Conservation (phyloP, 179 eudicot genomes). For the Carnegiea gigantea region DNA sequence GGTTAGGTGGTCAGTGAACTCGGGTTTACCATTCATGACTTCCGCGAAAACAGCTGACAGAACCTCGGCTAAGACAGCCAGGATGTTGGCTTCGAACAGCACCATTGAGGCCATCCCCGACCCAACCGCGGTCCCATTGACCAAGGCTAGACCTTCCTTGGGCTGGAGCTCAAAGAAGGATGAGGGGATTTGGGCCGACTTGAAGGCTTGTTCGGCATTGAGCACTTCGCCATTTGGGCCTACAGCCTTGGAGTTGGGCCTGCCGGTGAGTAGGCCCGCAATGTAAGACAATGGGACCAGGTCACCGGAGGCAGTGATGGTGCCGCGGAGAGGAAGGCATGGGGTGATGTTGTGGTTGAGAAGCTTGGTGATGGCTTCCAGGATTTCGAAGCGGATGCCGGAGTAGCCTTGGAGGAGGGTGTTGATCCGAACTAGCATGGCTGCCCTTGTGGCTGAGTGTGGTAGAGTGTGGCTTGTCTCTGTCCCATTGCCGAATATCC, state of each 20-base stretch:
- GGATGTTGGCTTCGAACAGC: constrained; percentile 36
- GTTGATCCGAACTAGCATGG: constrained; percentile 88
- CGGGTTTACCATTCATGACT: constrained; percentile 47
- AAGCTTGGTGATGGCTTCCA: constrained; percentile 68
- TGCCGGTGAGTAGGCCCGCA: constrained; percentile 55
- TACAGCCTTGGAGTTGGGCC: constrained; percentile 53
- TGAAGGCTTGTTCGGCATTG: constrained; percentile 44
- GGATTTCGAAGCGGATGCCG: constrained; percentile 81
- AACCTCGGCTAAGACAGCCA: constrained; percentile 38
- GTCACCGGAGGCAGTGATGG: constrained; percentile 72
- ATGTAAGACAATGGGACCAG: constrained; percentile 70
- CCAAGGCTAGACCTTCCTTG: constrained; percentile 48
- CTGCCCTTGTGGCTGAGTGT: constrained; percentile 71
- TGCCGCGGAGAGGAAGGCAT: constrained; percentile 80
- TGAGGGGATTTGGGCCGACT: constrained; percentile 39
- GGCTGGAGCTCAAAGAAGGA: constrained; percentile 54
- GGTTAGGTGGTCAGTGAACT: constrained; percentile 55
- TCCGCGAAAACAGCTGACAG: constrained; percentile 41
- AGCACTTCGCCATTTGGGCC: constrained; percentile 48
- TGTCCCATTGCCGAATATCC: constrained; percentile 63
- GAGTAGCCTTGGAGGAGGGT: constrained; percentile 93
- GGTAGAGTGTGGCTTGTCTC: constrained; percentile 66
- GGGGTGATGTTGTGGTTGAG: constrained; percentile 83
- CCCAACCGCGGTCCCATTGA: constrained; percentile 74
- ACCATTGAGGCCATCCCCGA: constrained; percentile 45